These are phyloP conservation scores for Malassezia sympodialis DNA, from an alignment of 1,284 basidiomycete genomes.

Conservation along the genomic window DNA sequence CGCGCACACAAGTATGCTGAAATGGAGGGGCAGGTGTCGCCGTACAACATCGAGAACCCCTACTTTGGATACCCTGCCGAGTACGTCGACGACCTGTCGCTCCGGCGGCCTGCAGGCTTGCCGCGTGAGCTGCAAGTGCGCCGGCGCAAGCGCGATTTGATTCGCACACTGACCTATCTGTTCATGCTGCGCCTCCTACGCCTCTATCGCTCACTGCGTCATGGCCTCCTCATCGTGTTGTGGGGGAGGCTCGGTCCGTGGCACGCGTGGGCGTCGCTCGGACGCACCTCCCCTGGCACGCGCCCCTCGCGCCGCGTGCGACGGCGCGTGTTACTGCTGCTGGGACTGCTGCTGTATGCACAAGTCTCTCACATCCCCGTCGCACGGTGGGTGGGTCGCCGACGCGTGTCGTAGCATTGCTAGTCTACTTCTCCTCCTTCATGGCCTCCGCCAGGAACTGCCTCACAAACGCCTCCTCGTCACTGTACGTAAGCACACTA, in stretches of 20 bases:
- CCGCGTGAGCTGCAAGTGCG: conserved; percentile 26
- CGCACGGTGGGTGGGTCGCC: neutral
- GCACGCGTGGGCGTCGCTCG: conserved; percentile 3
- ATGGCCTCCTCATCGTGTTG: neutral
- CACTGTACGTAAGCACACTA: conserved; percentile 18
- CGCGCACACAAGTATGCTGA: conserved; percentile 28
- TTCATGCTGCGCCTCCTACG: conserved; percentile 41
- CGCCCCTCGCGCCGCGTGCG: neutral
- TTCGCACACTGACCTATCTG: conserved; percentile 43
- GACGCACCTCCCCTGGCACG: neutral
- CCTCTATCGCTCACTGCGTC: conserved; percentile 25
- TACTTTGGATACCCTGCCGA: conserved; percentile 69
- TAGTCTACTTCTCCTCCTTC: conserved; percentile 13
- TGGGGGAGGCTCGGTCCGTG: conserved; percentile 6
- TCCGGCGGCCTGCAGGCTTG: neutral
- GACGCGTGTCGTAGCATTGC: neutral
- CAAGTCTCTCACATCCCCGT: neutral
- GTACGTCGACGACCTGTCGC: conserved; percentile 19
- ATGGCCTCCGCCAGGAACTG: conserved; percentile 43
- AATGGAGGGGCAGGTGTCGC: conserved; percentile 39
- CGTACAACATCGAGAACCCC: conserved; percentile 57
- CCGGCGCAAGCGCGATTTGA: conserved; percentile 36
- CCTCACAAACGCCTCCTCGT: conserved; percentile 47
- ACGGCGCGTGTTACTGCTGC: conserved; percentile 1
- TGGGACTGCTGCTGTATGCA: neutral